Base-by-base conservation (phyloP, 2,329 filamentous ascomycete genomes). In the Tolypocladium capitatum region DNA sequence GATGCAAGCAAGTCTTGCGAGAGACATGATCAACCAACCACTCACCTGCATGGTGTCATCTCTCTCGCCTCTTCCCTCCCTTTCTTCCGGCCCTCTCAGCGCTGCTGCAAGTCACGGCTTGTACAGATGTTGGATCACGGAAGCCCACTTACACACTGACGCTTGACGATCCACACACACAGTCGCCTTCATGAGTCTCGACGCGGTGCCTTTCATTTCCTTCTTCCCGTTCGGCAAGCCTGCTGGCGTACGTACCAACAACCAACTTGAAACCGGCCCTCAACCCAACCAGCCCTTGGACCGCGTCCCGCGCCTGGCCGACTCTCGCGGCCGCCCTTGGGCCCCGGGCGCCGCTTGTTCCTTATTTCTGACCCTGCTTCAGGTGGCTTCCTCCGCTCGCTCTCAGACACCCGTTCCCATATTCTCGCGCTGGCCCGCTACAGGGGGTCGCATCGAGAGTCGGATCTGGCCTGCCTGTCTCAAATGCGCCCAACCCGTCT, bases 401-500 rank as follows among this genome's bases (percentile, higher is more conserved):
- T 43, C 38, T 42, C 28, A 45, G 42, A 45, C n/a, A 21, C 24
- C 13, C 13, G n/a, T 16, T 24, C 36, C n/a, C n/a, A n/a, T n/a
- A n/a, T n/a, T n/a, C n/a, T n/a, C n/a, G n/a, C n/a, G n/a, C n/a
- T n/a, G n/a, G n/a, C n/a, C n/a, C n/a, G n/a, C n/a, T 16, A 41
- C 30, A 18, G 24, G 31, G 27, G 10, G 18, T 18, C 43, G 18
- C 34, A 41, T 44, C 46, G 43, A 35, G 45, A 32, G 41, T 46
- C 49, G 44, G 38, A 48, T 43, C 43, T 51, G 32, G 44, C 32
- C 33, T 43, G 44, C 40, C 21, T 50, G 50, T 52, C 48, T 50
- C 46, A 45, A 42, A 43, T 36, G 38, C 24, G 16, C 21, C 35
- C 49, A 38, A 31, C 34, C 31, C 35, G 34, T 41, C 47, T 48